Conservation (phyloP, 176 grass and related monocot species). For the Elymus sibiricus region DNA sequence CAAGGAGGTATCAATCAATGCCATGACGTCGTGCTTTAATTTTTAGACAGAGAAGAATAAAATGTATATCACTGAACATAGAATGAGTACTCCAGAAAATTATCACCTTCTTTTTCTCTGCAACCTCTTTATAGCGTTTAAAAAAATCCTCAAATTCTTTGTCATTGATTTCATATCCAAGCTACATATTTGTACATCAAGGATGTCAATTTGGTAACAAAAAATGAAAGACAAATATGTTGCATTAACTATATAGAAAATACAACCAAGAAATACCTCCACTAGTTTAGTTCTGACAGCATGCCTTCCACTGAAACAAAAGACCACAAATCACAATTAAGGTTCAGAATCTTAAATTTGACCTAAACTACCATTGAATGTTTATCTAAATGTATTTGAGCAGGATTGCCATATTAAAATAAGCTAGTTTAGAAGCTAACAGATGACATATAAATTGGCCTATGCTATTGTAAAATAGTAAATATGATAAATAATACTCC, state of each 20-base stretch:
- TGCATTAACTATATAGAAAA: slow-evolving; percentile 3
- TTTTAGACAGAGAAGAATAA: slow-evolving; percentile 7
- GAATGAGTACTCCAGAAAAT: not conserved
- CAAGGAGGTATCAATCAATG: not conserved
- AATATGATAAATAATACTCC: not conserved
- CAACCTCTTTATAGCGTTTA: slow-evolving; percentile 97
- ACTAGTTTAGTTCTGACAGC: slow-evolving; percentile 80
- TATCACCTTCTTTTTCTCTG: slow-evolving; percentile 95
- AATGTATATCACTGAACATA: not conserved
- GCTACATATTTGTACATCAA: slow-evolving; percentile 41
- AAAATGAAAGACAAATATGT: not conserved
- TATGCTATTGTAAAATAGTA: not conserved
- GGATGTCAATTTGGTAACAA: slow-evolving; percentile 13
- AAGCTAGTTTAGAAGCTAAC: slow-evolving; percentile 15
- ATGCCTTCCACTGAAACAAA: slow-evolving; percentile 87
- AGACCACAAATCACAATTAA: slow-evolving; percentile 25
- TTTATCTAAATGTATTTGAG: not conserved
- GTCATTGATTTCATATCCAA: slow-evolving; percentile 84
- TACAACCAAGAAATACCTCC: slow-evolving; percentile 57
- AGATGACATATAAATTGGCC: not conserved
- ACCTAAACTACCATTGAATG: not conserved
- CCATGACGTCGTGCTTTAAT: not conserved
- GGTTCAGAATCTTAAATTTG: not conserved
- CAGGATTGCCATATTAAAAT: not conserved
- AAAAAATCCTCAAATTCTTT: slow-evolving; percentile 96